Base-by-base conservation (phyloP, 2,329 filamentous ascomycete species). In the Rhexocercosporidium sp. region DNA sequence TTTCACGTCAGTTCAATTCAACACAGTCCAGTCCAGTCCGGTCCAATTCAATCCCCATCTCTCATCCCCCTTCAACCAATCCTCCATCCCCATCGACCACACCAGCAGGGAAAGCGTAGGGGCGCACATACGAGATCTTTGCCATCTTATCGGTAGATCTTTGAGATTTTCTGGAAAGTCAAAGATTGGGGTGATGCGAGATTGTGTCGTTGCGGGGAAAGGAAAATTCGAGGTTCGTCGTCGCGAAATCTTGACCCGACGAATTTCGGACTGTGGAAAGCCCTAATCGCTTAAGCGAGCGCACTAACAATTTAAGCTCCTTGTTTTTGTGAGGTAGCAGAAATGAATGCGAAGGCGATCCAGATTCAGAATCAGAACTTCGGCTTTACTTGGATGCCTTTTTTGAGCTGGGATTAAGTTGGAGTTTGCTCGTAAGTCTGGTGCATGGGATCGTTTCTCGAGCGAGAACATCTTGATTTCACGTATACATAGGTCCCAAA, bases 101-200 rank as follows among this genome's bases (percentile, higher is more conserved):
- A 16, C 37, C 51, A 56, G 5, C 51, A 22, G 51, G 34, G 34
- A 18, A 31, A 41, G 20, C n/a, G 67, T 74, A 64, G 64, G 66
- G 57, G 51, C 9, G 67, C 59, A 87, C 86, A 83, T 84, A 88
- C 86, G 85, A 87, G 75, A 84, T 78, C 82, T 88, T 88, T 81
- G 86, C 86, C 86, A 88, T 88, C 86, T 81, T 83, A 80, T 82
- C 80, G 81, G 82, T 69, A 80, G 80, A 67, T 74, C 69, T 71
- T 74, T 71, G 70, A 75, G 39, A 63, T 62, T 68, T 65, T 62
- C 66, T 67, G 64, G 61, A 61, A 56, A 56, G 67, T 76, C 71
- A 73, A 75, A 75, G 75, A 73, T 69, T 41, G 47, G 47, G n/a
- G 34, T 37, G 29, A 46, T 46, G 44, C 44, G 44, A 18, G 65